phyloP scores from a whole-genome alignment of 2,329 filamentous ascomycete genomes.

The Knoxdaviesia proteae region DNA sequence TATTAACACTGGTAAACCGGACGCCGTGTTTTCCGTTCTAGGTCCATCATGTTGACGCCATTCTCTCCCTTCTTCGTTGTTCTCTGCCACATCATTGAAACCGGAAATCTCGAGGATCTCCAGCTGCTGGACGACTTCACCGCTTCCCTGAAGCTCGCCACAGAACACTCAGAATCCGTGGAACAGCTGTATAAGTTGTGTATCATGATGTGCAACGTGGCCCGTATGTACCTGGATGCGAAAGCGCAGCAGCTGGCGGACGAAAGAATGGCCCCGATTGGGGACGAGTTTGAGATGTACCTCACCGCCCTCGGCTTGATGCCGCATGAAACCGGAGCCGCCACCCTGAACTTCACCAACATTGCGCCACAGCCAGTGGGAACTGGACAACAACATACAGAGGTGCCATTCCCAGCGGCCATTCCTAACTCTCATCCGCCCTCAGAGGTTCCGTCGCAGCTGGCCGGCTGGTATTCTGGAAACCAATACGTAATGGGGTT shows the following conservation, averaged over 20 bases:
- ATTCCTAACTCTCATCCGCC: no score
- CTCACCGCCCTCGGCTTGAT: conserved; percentile 42
- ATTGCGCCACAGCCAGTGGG: no score
- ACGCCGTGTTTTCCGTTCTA: conserved; percentile 6
- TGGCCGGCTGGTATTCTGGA: conserved; percentile 46
- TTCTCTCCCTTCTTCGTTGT: conserved; percentile 39
- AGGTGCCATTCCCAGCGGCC: no score
- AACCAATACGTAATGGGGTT: conserved; percentile 44
- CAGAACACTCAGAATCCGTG: conserved; percentile 33
- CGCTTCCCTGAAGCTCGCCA: conserved; percentile 28
- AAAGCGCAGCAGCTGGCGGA: conserved; percentile 27
- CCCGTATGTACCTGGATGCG: conserved; percentile 39
- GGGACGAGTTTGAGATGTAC: conserved; percentile 43
- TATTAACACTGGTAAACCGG: no score
- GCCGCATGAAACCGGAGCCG: conserved; percentile 10
- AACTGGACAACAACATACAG: no score
- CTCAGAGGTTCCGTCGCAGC: conserved; percentile 13
- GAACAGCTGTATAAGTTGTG: conserved; percentile 41
- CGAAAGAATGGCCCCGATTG: conserved; percentile 25
- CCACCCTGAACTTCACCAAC: background rate
- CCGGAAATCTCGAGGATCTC: conserved; percentile 30
- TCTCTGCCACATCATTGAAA: conserved; percentile 36
- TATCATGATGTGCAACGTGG: conserved; percentile 38
- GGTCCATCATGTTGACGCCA: conserved; percentile 33
- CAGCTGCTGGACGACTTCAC: conserved; percentile 33